A percentile compares a stretch with the other conserved stretches of the same genome.
phyloP scores from a whole-genome alignment of 441 rosid species.

The Mallotus japonicus region DNA sequence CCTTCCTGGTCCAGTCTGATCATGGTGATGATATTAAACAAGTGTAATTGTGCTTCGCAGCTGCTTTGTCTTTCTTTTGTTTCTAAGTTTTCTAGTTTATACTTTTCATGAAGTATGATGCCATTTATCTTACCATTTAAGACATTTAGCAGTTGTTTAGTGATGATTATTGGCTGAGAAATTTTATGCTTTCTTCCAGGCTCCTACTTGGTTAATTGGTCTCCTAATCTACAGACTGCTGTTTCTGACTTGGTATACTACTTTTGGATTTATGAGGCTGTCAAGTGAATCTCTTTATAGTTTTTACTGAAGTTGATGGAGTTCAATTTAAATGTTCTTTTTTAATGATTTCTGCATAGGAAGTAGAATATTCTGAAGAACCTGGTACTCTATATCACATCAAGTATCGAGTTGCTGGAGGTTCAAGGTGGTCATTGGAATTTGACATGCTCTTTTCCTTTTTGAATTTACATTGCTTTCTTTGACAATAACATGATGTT shows the following conservation, averaged over 20 bases:
- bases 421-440: constrained; percentile 53
- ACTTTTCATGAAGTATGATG: background rate
- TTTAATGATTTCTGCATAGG: constrained; percentile 40
- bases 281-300: constrained; percentile 7
- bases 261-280: constrained; percentile 23
- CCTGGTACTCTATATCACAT: constrained; percentile 81
- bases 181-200: constrained; percentile 49
- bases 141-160: background rate
- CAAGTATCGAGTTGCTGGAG: constrained; percentile 96
- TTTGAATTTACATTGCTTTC: background rate
- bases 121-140: constrained; percentile 8
- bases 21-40: background rate
- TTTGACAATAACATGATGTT: background rate
- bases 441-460: background rate
- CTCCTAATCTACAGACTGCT: constrained; percentile 96
- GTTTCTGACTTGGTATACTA: constrained; percentile 91
- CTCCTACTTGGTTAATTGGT: constrained; percentile 99
- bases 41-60: background rate
- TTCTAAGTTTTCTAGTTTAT: background rate
- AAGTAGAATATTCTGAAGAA: constrained; percentile 99
- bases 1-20: background rate
- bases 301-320: constrained; percentile 12
- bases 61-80: background rate
- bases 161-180: constrained; percentile 7
- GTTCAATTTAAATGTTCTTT: constrained; percentile 13